Base-by-base conservation (phyloP, 2,329 filamentous ascomycete genomes). In the Aspergillus quadricinctus region DNA sequence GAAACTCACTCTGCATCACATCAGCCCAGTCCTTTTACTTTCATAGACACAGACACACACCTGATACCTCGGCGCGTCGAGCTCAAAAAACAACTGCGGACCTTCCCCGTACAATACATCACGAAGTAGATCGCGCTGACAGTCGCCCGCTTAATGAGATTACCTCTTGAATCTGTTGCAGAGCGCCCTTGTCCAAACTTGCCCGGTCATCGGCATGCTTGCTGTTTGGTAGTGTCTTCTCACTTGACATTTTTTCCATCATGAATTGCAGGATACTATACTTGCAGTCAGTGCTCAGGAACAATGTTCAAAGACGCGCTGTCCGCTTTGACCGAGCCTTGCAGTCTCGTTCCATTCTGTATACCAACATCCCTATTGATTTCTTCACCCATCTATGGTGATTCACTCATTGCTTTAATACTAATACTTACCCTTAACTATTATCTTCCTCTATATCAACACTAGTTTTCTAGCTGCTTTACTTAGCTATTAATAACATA, bases 91-190 rank as follows among this genome's bases (percentile, higher is more conserved):
- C 0, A 77, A 68, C 60, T 79, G 77, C 11, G 77, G 76, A 0
- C 75, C 77, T 78, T 79, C 5, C 75, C 76, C 8, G 72, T 63
- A 41, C 73, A 74, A 58, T 77, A 79, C 29, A 71, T 67, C 21
- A 78, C 68, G 41, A 79, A 75, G 8, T 75, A 70, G 9, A 81
- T 58, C 0, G 78, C 77, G 25, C 74, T 78, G 6, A 76, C 72
- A 0, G 77, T 78, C 11, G 77, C 75, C 53, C 77, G 76, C 63
- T 81, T 81, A 1, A 77, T 78, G 53, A 80, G n/a, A n/a, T n/a
- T n/a, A n/a, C n/a, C 8, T 57, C 48, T 10, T 62, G 53, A 14
- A 62, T 23, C 7, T 54, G 51, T 49, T 60, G 55, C 27, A 62
- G 17, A 35, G 57, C 56, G 1, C 58, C 61, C 52, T 60, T 50